These are phyloP conservation scores for Coemansia biformis DNA, from an alignment of 192 early-diverging fungal species.

Conservation along the genomic window DNA sequence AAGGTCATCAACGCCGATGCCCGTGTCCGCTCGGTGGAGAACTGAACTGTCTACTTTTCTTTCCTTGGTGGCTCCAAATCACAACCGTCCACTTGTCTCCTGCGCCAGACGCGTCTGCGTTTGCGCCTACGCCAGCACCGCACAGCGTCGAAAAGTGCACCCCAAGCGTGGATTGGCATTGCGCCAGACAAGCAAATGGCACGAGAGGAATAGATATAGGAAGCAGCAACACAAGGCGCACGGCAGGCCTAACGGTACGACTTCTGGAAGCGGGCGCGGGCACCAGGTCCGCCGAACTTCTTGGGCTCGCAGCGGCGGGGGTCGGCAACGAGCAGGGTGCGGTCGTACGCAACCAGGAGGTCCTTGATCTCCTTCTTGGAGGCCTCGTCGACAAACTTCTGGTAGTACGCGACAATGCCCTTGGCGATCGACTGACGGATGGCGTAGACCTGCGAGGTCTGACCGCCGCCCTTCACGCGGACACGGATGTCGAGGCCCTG, in stretches of 20 bases:
- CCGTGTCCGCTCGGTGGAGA: slow-evolving; percentile 72
- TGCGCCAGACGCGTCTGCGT: neutral
- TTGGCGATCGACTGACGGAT: slow-evolving; percentile 99
- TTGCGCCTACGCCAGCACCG: no score
- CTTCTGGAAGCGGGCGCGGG: slow-evolving; percentile 92
- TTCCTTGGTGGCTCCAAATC: slow-evolving; percentile 11
- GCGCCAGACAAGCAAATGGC: slow-evolving; percentile 33
- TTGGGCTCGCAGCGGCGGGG: slow-evolving; percentile 99
- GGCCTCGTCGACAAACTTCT: slow-evolving; percentile 99
- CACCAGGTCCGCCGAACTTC: slow-evolving; percentile 99
- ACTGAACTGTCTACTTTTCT: slow-evolving; percentile 45
- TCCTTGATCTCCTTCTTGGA: slow-evolving; percentile 99
- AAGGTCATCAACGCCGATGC: slow-evolving; percentile 93
- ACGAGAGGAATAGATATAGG: slow-evolving; percentile 11
- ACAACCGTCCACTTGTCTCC: neutral
- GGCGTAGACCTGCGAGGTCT: slow-evolving; percentile 94
- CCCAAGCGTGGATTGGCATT: slow-evolving; percentile 39
- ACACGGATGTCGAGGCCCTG: slow-evolving; percentile 95
- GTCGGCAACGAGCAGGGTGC: slow-evolving; percentile 96
- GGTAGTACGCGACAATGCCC: slow-evolving; percentile 98
- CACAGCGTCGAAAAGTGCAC: slow-evolving; percentile 8
- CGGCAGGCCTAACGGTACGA: slow-evolving; percentile 71
- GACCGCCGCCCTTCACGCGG: slow-evolving; percentile 95
- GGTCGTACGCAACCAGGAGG: slow-evolving; percentile 83
- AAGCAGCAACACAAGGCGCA: no score